phyloP scores from a whole-genome alignment of 2,329 filamentous ascomycete species.

The Coniochaeta hoffmannii region DNA sequence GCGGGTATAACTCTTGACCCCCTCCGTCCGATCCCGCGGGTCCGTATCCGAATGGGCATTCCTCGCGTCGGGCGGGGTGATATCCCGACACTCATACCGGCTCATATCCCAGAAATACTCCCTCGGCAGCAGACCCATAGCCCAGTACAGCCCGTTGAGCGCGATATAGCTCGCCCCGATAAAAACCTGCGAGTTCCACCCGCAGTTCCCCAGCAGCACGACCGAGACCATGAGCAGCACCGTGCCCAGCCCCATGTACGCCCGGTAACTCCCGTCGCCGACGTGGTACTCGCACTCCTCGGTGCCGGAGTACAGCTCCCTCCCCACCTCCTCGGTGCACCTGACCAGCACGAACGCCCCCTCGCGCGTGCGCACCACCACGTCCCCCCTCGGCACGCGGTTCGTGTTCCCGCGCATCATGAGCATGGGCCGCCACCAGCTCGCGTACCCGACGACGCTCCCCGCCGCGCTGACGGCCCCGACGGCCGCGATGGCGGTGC shows the following conservation, averaged over 20 bases:
- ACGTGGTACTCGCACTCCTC: conserved; percentile 53
- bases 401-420: conserved; percentile 41
- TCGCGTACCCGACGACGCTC: conserved; percentile 47
- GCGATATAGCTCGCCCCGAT: conserved; percentile 51
- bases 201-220: conserved; percentile 54
- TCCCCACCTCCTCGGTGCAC: conserved; percentile 51
- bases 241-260: conserved; percentile 50
- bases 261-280: conserved; percentile 35
- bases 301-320: conserved; percentile 55
- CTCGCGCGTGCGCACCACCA: conserved; percentile 54
- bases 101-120: conserved; percentile 50
- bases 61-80: conserved; percentile 31
- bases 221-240: conserved; percentile 54
- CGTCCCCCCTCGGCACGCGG: conserved; percentile 45
- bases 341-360: conserved; percentile 51
- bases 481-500: conserved; percentile 44
- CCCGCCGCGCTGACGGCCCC: conserved; percentile 43
- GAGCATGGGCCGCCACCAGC: conserved; percentile 49
- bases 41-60: conserved; percentile 25
- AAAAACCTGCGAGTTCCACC: conserved; percentile 52
- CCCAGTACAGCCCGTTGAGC: conserved; percentile 55
- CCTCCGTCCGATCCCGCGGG: conserved; percentile 26
- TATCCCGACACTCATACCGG: conserved; percentile 35
- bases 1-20: conserved; percentile 41
- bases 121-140: conserved; percentile 40